Percentiles rank a stretch among this genome's conserved stretches.
Evolutionary conservation across 139 green algal species (phyloP).

Genomic region (Chlamydomonas schloesseri): DNA sequence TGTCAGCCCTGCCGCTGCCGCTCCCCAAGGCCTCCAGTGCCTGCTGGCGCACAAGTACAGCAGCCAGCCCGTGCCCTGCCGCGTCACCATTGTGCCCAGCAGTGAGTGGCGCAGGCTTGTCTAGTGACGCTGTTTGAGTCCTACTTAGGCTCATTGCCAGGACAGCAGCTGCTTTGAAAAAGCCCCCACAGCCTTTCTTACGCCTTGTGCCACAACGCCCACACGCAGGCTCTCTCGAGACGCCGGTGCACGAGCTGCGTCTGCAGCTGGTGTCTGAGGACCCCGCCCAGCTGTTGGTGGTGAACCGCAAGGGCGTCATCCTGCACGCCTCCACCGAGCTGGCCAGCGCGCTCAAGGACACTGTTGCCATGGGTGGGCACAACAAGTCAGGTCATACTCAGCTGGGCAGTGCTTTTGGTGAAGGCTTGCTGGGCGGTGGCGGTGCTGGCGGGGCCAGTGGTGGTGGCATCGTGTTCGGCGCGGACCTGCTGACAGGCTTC

Average conservation of each 20-base stretch:
- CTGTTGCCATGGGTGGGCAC: no score
- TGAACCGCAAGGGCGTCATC: constrained; percentile 21
- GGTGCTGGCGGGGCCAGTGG: not conserved
- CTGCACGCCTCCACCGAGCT: not conserved
- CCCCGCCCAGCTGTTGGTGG: not conserved
- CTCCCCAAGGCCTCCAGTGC: not conserved
- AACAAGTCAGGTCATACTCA: no score
- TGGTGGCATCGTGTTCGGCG: not conserved
- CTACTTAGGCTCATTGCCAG: no score
- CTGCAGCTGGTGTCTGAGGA: not conserved
- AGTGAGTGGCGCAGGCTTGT: not conserved
- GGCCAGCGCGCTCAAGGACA: not conserved
- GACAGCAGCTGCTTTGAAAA: no score
- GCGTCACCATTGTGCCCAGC: not conserved
- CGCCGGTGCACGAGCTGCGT: not conserved
- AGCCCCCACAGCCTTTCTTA: no score
- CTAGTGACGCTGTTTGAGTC: no score
- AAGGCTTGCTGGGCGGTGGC: not conserved
- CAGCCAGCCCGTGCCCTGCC: not conserved
- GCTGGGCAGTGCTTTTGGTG: no score
- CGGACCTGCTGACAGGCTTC: constrained; percentile 2
- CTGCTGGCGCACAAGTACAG: not conserved
- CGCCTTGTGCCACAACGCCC: no score
- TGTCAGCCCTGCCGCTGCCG: no score
- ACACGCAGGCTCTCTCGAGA: not conserved